Conservation (phyloP, 2,329 filamentous ascomycete genomes). For the Pezicula carpinea region DNA sequence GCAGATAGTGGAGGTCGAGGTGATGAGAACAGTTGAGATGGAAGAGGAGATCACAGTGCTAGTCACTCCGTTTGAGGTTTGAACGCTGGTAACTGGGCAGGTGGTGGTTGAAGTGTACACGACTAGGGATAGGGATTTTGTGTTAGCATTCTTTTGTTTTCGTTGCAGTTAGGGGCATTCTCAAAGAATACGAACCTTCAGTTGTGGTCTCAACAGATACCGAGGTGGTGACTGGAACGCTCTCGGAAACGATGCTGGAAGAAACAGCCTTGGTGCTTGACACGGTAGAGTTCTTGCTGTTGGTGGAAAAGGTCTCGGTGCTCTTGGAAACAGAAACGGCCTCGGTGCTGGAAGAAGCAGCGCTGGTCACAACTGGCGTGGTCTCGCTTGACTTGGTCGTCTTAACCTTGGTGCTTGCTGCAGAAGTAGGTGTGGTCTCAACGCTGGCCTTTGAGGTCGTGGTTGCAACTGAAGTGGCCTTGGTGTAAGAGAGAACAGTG, state of each 20-base stretch:
- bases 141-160: no score
- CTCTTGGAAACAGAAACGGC: not conserved
- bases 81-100: slow-evolving; percentile 22
- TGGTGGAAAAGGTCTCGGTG: slow-evolving; percentile 7
- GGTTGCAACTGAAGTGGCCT: slow-evolving; percentile 7
- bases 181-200: slow-evolving; percentile 11
- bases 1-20: slow-evolving; percentile 27
- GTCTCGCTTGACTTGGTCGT: not conserved
- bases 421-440: slow-evolving; percentile 1
- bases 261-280: slow-evolving; percentile 9
- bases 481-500: slow-evolving; percentile 10
- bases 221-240: slow-evolving; percentile 16
- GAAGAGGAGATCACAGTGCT: slow-evolving; percentile 19
- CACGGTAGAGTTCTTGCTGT: slow-evolving; percentile 10
- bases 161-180: no score
- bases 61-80: slow-evolving; percentile 15
- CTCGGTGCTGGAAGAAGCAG: not conserved
- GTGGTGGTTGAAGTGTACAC: slow-evolving; percentile 22
- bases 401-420: slow-evolving; percentile 10
- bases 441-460: not conserved
- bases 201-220: slow-evolving; percentile 7
- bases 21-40: slow-evolving; percentile 30
- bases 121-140: slow-evolving; percentile 10
- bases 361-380: not conserved
- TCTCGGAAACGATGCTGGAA: slow-evolving; percentile 6